Percentiles rank a stretch among this genome's conserved stretches.
Conservation (phyloP, 2,329 filamentous ascomycete species). For the Rhinocladiella mackenziei region DNA sequence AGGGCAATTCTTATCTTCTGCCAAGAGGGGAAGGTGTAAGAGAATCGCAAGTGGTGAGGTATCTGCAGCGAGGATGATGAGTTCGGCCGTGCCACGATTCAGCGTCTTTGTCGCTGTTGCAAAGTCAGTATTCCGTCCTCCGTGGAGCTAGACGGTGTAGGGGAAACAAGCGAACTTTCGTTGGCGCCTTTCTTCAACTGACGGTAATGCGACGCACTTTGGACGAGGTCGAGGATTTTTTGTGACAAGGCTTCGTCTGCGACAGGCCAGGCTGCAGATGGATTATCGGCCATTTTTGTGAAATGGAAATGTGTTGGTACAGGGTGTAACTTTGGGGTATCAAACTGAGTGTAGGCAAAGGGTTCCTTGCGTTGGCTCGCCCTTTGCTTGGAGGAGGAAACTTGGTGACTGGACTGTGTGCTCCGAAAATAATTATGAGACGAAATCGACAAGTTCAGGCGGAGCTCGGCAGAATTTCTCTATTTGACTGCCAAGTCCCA, state of each 20-base stretch:
- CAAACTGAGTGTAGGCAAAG: too few species aligned
- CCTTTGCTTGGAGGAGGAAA: slow-evolving; percentile 36
- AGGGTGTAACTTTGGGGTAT: too few species aligned
- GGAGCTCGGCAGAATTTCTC: too few species aligned
- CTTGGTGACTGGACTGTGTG: slow-evolving; percentile 21
- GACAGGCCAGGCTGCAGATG: slow-evolving; percentile 58
- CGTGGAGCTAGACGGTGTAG: not conserved
- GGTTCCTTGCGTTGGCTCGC: slow-evolving; percentile 45
- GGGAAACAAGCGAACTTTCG: slow-evolving; percentile 49
- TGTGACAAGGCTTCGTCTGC: slow-evolving; percentile 71
- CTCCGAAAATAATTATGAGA: slow-evolving; percentile 12
- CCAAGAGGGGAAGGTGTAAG: slow-evolving; percentile 81
- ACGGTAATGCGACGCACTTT: slow-evolving; percentile 57
- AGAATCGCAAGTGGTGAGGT: slow-evolving; percentile 83
- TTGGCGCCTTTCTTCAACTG: slow-evolving; percentile 89
- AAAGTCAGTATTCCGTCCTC: slow-evolving; percentile 1
- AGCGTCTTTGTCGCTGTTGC: slow-evolving; percentile 70
- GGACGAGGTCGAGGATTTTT: slow-evolving; percentile 77
- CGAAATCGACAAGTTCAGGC: slow-evolving; percentile 20
- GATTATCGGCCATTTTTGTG: slow-evolving; percentile 27
- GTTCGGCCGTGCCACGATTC: slow-evolving; percentile 84
- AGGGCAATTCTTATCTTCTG: slow-evolving; percentile 70
- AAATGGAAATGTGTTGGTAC: not conserved
- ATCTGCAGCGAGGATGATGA: slow-evolving; percentile 86
- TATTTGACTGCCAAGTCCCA: slow-evolving; percentile 10